Conservation (phyloP, 2,329 filamentous ascomycete species). For the Podosphaera xanthii region DNA sequence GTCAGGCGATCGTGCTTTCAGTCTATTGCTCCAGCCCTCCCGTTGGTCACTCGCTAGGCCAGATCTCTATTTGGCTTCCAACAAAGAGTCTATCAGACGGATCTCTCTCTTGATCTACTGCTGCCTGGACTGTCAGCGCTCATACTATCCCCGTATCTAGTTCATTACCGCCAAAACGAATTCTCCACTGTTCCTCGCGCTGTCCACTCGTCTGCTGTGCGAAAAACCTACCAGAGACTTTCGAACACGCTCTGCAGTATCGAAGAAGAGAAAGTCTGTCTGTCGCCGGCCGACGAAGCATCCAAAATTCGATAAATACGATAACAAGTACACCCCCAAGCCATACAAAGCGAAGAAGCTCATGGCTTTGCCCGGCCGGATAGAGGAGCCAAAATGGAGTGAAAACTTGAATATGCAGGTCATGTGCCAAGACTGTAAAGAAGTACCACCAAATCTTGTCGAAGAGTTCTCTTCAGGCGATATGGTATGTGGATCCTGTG, state of each 20-base stretch:
- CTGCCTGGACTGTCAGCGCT: not conserved
- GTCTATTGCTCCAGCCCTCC: not conserved
- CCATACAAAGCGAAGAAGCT: slow-evolving; percentile 25
- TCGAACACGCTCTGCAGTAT: slow-evolving; percentile 12
- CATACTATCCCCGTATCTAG: slow-evolving; percentile 9
- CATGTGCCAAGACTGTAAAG: slow-evolving; percentile 76
- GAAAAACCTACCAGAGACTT: slow-evolving; percentile 15
- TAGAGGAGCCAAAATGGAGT: slow-evolving; percentile 10
- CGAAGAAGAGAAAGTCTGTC: slow-evolving; percentile 14
- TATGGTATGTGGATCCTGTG: slow-evolving; percentile 79
- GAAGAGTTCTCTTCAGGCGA: slow-evolving; percentile 87
- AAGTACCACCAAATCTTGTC: slow-evolving; percentile 73
- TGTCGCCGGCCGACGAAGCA: slow-evolving; percentile 19
- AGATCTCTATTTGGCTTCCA: not conserved
- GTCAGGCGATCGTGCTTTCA: slow-evolving; percentile 17
- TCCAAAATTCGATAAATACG: slow-evolving; percentile 20
- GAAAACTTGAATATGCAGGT: slow-evolving; percentile 74
- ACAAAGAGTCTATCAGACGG: not conserved
- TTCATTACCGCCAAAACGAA: slow-evolving; percentile 37
- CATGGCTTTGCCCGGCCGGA: slow-evolving; percentile 11
- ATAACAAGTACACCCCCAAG: slow-evolving; percentile 23
- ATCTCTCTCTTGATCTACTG: not conserved
- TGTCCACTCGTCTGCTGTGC: slow-evolving; percentile 23
- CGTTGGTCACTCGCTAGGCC: not conserved
- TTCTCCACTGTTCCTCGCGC: slow-evolving; percentile 46